A percentile compares a stretch with the other conserved stretches of the same genome.
phyloP scores from a whole-genome alignment of 345 rosid genomes.

The Bretschneidera sinensis region DNA sequence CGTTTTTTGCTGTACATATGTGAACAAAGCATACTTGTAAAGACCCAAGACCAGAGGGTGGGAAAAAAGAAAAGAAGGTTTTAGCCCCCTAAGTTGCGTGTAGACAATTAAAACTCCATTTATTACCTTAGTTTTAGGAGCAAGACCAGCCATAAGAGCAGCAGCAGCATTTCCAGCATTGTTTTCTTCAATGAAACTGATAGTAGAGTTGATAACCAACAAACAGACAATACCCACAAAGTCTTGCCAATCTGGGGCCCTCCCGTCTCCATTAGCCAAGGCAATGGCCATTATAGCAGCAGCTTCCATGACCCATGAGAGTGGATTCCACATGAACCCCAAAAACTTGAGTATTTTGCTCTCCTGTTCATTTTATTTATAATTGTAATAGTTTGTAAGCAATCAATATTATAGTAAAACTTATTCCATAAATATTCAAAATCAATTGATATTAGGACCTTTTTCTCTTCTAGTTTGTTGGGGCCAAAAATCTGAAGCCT shows the following conservation, averaged over 20 bases:
- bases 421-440: not conserved
- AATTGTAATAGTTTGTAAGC: not conserved
- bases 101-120: not conserved
- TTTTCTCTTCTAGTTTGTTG: constrained; percentile 90
- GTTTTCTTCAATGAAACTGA: constrained; percentile 82
- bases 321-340: constrained; percentile 93
- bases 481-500: constrained; percentile 84
- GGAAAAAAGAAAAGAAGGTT: too few relatives aligned
- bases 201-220: constrained; percentile 76
- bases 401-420: not conserved
- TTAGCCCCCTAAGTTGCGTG: not conserved
- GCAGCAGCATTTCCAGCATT: constrained; percentile 92
- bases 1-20: too few relatives aligned
- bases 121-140: constrained; percentile 70
- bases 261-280: constrained; percentile 64
- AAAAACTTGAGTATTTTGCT: constrained; percentile 73
- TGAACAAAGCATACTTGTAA: too few relatives aligned
- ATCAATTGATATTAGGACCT: constrained; percentile 25
- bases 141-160: constrained; percentile 91
- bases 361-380: constrained; percentile 35
- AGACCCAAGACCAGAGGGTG: too few relatives aligned
- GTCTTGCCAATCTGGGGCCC: constrained; percentile 89
- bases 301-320: constrained; percentile 92
- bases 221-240: constrained; percentile 64
- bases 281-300: constrained; percentile 91